These are phyloP conservation scores for Yamadazyma ubonensis DNA, from an alignment of 805 yeast genomes.

Conservation along the genomic window DNA sequence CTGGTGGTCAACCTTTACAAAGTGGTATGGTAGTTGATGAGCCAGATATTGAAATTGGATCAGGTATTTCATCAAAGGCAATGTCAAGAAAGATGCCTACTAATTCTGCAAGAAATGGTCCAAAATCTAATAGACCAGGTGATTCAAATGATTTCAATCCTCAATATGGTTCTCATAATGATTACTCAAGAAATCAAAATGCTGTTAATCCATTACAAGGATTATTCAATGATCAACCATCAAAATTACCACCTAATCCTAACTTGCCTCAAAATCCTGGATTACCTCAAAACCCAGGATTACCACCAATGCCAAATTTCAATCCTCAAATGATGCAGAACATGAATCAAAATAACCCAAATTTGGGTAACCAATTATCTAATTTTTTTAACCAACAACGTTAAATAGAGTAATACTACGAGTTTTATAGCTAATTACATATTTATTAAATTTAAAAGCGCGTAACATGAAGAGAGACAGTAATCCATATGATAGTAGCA, in stretches of 20 bases:
- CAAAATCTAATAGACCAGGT: slow-evolving; percentile 64
- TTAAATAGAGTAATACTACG: neutral
- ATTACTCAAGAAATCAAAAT: slow-evolving; percentile 20
- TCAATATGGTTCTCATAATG: slow-evolving; percentile 11
- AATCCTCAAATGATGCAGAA: slow-evolving; percentile 1
- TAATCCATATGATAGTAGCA: neutral
- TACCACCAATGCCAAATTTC: slow-evolving; percentile 4
- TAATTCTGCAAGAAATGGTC: slow-evolving; percentile 81
- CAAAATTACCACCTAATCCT: neutral
- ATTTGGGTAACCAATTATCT: slow-evolving; percentile 39
- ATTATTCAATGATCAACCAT: slow-evolving; percentile 29
- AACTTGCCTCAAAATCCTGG: slow-evolving; percentile 8
- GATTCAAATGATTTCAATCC: slow-evolving; percentile 35
- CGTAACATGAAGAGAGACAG: neutral
- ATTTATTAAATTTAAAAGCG: no score
- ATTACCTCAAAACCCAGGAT: slow-evolving; percentile 6
- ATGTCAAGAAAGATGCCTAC: slow-evolving; percentile 92
- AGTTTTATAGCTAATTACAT: neutral
- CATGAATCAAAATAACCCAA: slow-evolving; percentile 20
- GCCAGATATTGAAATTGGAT: slow-evolving; percentile 96
- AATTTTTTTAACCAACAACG: slow-evolving; percentile 26
- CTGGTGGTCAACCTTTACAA: slow-evolving; percentile 79
- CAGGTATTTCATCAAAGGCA: slow-evolving; percentile 89
- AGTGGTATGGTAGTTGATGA: slow-evolving; percentile 88
- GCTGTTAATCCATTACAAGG: slow-evolving; percentile 48